Base-by-base conservation (phyloP, 768 basidiomycete genomes). In the Brasilioporus rufonigricans region DNA sequence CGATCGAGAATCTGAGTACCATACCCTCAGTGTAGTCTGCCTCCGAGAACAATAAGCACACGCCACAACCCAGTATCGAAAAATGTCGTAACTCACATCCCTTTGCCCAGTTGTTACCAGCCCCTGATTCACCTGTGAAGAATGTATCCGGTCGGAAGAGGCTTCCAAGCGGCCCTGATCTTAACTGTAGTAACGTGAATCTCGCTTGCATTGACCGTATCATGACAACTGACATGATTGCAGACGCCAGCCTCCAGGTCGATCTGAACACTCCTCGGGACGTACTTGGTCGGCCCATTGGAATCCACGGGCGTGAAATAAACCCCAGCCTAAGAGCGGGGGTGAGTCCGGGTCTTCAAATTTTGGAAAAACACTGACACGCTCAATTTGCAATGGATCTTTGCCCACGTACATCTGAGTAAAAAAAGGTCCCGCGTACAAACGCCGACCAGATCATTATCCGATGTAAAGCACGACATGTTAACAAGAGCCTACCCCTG, bases 61-160 rank as follows among this genome's bases (percentile, higher is more conserved):
- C 29, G 47, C 19, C 26, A 35, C 21, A 50, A 58, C 53, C n/a
- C 24, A 50, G 40, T 39, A 53, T 19, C 32, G 53, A 24, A 24
- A 44, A 39, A 35, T 39, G 76, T 10, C 13, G 10, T 48, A 50
- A 73, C 87, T 73, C 62, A 91, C 90, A 91, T 80, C 91, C 92
- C 74, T 97, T 96, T 16, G 93, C 93, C 90, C 92, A 97, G 59
- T 95, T 96, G 64, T 98, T 97, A 18, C 93, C 94, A 1, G 93
- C 86, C 47, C 84, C 80, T 53, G 75, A 74, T 41, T 79, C 71
- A 7, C 84, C 79, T 35, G 82, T 80, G 44, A 94, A 68, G 67
- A 81, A 96, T 2, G 91, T 96, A 66, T 94, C 93, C 2, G 95
- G 95, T 46, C 86, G 82, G 74, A 94, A 97, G 7, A 98, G 77